Evolutionary conservation across 1,284 basidiomycete species (phyloP).

Genomic region (Leccinum angustisporum): DNA sequence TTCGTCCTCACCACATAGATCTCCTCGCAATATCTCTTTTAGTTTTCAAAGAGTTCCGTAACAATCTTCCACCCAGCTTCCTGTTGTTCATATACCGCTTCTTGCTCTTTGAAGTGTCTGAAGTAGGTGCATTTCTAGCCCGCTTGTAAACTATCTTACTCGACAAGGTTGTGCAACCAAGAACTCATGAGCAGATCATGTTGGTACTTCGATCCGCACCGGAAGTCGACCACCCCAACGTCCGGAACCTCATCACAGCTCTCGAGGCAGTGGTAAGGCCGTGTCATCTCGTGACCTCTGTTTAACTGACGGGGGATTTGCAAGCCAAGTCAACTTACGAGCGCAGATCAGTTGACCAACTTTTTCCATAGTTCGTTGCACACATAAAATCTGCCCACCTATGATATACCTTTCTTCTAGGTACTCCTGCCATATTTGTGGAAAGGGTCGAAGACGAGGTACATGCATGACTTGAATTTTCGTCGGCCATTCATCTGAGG

Average conservation of each 20-base stretch:
- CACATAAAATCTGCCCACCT: not conserved
- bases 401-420: slow-evolving; percentile 32
- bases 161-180: slow-evolving; percentile 41
- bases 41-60: slow-evolving; percentile 55
- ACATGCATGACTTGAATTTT: slow-evolving; percentile 5
- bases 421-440: slow-evolving; percentile 51
- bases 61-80: slow-evolving; percentile 55
- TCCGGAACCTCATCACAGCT: slow-evolving; percentile 35
- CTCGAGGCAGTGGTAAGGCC: slow-evolving; percentile 47
- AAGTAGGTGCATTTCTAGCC: slow-evolving; percentile 31
- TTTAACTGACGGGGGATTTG: slow-evolving; percentile 17
- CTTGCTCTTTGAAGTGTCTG: slow-evolving; percentile 60
- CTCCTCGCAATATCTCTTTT: slow-evolving; percentile 61
- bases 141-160: slow-evolving; percentile 1
- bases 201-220: slow-evolving; percentile 31
- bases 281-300: not conserved
- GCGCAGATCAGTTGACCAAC: slow-evolving; percentile 57
- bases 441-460: slow-evolving; percentile 54
- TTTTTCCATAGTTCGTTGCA: slow-evolving; percentile 59
- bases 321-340: slow-evolving; percentile 49
- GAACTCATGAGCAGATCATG: slow-evolving; percentile 40
- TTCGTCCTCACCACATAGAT: slow-evolving; percentile 72
- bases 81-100: slow-evolving; percentile 62
- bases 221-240: slow-evolving; percentile 26
- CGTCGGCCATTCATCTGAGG: slow-evolving; percentile 4